Evolutionary conservation across 164 flowering plant species (phyloP), one percentile per base, ranked within the genome.

Genomic region (Dillenia turbinata): DNA sequence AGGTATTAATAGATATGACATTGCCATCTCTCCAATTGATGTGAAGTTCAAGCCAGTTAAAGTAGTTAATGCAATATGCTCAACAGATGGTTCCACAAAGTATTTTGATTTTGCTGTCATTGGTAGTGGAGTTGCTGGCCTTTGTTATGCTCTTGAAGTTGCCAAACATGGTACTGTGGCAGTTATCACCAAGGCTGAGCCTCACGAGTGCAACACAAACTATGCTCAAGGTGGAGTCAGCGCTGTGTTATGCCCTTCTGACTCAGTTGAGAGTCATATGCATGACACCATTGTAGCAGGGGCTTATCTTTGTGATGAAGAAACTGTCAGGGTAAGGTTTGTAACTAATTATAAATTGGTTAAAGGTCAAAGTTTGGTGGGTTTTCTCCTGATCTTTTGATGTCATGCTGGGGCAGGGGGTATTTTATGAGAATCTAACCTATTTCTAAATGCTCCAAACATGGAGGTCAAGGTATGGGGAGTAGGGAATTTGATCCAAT

Each of bases 211-310:
- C 79, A 91, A 87, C 82, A 94, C 98, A 70, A 94, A 94, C 72
- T 94, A 94, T 78, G 98, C 98, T 52, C 98, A 91, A 72, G 98
- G 97, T 65, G 98, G 98, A 52, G 95, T 91, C 57, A 94, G 98
- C 78, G 98, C 97, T 66, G 98, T 94, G 47, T 67, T 94, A 64
- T 80, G 91, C 73, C 96, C 97, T 54, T 68, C 74, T 45, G 97
- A 90, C 76, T 94, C 98, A 45, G 89, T 94, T 15, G 98, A 94
- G 78, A 87, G 79, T 72, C 98, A 94, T 72, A 76, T 94, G 90
- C 83, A 73, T 16, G 98, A 91, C 62, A 94, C 98, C 56, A 90
- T 94, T 53, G 86, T 94, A 11, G 98, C 98, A 11, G 98, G 98
- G 57, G 98, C 96, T 76, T 81, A 94, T 74, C 81, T 94, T 58